Percentiles rank a stretch among this genome's conserved stretches.
phyloP scores from a whole-genome alignment of 140 eudicot species.

The Eryngium alpinum region DNA sequence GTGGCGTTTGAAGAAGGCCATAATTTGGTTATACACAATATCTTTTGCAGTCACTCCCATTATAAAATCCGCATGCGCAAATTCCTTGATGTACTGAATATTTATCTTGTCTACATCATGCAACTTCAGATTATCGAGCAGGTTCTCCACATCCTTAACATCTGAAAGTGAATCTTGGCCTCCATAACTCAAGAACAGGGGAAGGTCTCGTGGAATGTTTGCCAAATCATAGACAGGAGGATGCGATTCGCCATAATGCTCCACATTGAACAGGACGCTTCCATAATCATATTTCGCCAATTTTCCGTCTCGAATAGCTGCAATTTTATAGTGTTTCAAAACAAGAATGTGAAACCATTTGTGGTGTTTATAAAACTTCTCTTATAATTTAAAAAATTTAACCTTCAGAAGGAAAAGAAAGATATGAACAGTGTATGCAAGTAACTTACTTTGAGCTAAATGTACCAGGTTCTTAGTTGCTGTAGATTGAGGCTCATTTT shows the following conservation, averaged over 20 bases:
- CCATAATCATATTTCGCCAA: constrained; percentile 64
- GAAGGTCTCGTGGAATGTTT: constrained; percentile 54
- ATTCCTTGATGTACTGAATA: constrained; percentile 61
- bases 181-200: constrained; percentile 63
- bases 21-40: constrained; percentile 46
- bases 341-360: no score
- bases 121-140: constrained; percentile 50
- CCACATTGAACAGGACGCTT: constrained; percentile 30
- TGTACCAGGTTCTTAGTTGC: constrained; percentile 77
- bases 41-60: constrained; percentile 66
- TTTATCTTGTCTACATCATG: constrained; percentile 57
- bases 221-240: constrained; percentile 65
- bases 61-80: constrained; percentile 69
- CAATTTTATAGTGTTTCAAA: neutral
- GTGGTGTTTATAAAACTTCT: neutral
- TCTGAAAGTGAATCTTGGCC: constrained; percentile 77
- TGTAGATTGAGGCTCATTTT: constrained; percentile 81
- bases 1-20: constrained; percentile 42
- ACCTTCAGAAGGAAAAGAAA: no score
- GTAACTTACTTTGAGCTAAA: constrained; percentile 66
- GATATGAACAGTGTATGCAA: no score
- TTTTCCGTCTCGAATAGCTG: constrained; percentile 58
- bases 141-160: constrained; percentile 50
- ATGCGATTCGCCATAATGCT: constrained; percentile 48
- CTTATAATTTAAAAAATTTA: neutral